Percentiles rank a stretch among this genome's conserved stretches.
Evolutionary conservation across 2,329 filamentous ascomycete genomes (phyloP).

Genomic region (Thielaviopsis musarum): DNA sequence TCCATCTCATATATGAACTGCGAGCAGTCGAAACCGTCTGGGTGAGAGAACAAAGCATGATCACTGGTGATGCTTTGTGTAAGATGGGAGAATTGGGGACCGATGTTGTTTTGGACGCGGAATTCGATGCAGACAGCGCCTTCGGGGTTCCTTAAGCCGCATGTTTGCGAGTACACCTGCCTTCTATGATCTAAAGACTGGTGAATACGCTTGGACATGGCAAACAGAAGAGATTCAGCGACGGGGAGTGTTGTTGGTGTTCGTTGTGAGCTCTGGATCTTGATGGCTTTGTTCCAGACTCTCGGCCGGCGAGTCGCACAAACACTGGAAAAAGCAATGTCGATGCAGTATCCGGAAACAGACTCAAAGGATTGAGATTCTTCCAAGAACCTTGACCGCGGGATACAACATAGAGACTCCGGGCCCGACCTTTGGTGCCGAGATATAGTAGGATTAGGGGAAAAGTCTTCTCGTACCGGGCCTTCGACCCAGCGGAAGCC

Average conservation of each 20-base stretch:
- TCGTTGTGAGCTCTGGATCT: slow-evolving; percentile 29
- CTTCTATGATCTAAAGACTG: slow-evolving; percentile 24
- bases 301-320: slow-evolving; percentile 21
- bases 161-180: slow-evolving; percentile 11
- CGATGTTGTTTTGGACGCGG: slow-evolving; percentile 32
- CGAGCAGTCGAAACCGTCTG: slow-evolving; percentile 26
- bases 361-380: slow-evolving; percentile 29
- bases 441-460: slow-evolving; percentile 22
- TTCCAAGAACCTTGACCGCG: slow-evolving; percentile 27
- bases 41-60: slow-evolving; percentile 28
- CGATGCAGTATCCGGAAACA: slow-evolving; percentile 32
- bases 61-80: slow-evolving; percentile 26
- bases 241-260: slow-evolving; percentile 29
- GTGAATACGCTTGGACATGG: slow-evolving; percentile 26
- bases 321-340: slow-evolving; percentile 28
- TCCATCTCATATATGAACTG: slow-evolving; percentile 27
- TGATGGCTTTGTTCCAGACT: slow-evolving; percentile 24
- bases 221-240: slow-evolving; percentile 31
- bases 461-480: slow-evolving; percentile 23
- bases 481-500: slow-evolving; percentile 30
- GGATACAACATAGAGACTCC: slow-evolving; percentile 30
- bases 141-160: slow-evolving; percentile 19
- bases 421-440: slow-evolving; percentile 26
- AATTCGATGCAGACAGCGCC: slow-evolving; percentile 30
- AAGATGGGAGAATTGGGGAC: slow-evolving; percentile 29